These are phyloP conservation scores for Licmophora abbreviata DNA, from an alignment of 108 stramenopile species.

Conservation along the genomic window DNA sequence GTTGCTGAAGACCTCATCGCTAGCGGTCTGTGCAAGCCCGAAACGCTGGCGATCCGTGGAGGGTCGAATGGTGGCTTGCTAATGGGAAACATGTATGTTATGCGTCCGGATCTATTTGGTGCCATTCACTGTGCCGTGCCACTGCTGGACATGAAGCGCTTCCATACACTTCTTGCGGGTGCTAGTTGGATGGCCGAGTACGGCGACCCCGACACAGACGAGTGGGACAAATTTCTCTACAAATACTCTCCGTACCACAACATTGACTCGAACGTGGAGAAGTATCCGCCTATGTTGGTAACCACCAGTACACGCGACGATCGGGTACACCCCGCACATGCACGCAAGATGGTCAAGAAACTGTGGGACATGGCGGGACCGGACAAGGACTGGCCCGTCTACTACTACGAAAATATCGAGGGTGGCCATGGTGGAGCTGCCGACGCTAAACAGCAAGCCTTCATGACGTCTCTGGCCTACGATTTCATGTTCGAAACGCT, in stretches of 20 bases:
- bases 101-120: constrained; percentile 89
- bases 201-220: constrained; percentile 90
- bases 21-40: constrained; percentile 60
- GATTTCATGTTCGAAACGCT: constrained; percentile 82
- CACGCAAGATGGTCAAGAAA: constrained; percentile 86
- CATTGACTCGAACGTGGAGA: constrained; percentile 40
- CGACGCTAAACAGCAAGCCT: constrained; percentile 76
- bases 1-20: constrained; percentile 82
- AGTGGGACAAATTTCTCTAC: constrained; percentile 83
- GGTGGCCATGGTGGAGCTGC: constrained; percentile 91
- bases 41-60: constrained; percentile 85
- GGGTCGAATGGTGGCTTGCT: constrained; percentile 96
- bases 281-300: constrained; percentile 72
- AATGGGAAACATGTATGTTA: constrained; percentile 85
- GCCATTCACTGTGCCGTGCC: constrained; percentile 95
- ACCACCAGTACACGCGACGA: constrained; percentile 90
- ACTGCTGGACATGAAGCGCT: constrained; percentile 92
- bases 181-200: constrained; percentile 98
- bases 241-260: constrained; percentile 90
- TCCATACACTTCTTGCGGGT: constrained; percentile 70
- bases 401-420: constrained; percentile 94
- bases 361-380: constrained; percentile 62
- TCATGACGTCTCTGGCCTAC: constrained; percentile 65
- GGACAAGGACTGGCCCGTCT: constrained; percentile 74
- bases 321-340: constrained; percentile 91